phyloP scores from a whole-genome alignment of 164 flowering plant genomes.

The Tinospora cordifolia region DNA sequence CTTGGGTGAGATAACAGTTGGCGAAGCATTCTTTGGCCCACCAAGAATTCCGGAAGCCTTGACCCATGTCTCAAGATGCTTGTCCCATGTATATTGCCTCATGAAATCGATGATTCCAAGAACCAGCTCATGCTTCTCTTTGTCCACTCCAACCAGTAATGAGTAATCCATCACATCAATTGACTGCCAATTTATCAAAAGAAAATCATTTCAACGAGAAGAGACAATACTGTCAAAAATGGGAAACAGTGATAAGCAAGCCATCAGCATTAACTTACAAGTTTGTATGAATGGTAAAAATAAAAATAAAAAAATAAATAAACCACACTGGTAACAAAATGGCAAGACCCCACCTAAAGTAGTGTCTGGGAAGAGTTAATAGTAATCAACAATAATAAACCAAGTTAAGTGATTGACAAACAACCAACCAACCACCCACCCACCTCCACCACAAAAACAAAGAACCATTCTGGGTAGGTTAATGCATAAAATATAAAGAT shows the following conservation, averaged over 20 bases:
- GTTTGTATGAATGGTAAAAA: too few relatives aligned
- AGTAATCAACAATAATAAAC: too few relatives aligned
- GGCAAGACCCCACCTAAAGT: too few relatives aligned
- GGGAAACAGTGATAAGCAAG: too few relatives aligned
- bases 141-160: slow-evolving; percentile 86
- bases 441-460: too few relatives aligned
- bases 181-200: slow-evolving; percentile 42
- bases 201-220: background rate
- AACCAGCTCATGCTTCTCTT: slow-evolving; percentile 85
- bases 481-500: too few relatives aligned
- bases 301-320: too few relatives aligned
- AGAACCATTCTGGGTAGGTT: background rate
- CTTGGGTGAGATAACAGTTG: slow-evolving; percentile 92
- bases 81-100: slow-evolving; percentile 99
- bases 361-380: too few relatives aligned
- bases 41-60: slow-evolving; percentile 93
- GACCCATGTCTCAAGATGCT: slow-evolving; percentile 98
- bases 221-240: background rate
- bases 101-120: slow-evolving; percentile 95
- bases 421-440: too few relatives aligned
- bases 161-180: slow-evolving; percentile 97
- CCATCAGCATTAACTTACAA: too few relatives aligned
- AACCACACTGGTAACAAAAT: too few relatives aligned
- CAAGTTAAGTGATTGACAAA: too few relatives aligned
- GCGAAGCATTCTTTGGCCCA: slow-evolving; percentile 69